Evolutionary conservation across 139 green algal species (phyloP), one percentile per base, ranked within the genome.

Genomic region (Yamagishiella unicocca): DNA sequence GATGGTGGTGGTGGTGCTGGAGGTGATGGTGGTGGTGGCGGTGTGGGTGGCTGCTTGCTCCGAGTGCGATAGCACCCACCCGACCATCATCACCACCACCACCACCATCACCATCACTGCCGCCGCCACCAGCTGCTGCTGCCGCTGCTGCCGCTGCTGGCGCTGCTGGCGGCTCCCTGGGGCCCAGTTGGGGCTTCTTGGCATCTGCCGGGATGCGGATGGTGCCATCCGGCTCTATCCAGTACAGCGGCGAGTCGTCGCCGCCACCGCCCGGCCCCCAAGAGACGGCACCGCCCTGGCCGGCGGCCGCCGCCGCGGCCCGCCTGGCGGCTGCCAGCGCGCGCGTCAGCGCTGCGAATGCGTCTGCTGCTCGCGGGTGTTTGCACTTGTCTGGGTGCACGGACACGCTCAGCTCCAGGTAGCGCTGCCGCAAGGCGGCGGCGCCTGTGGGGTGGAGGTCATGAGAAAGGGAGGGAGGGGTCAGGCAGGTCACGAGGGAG

Each of bases 321-420:
- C 93, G 75, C 21, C 90, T 72, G 9, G 85, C 89, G 6, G 35
- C 55, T 21, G 50, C 67, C 62, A 92, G 87, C 9, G 94, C 93
- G 58, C 87, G 82, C 38, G 67, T 89, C 58, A 95, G 55, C 0
- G 77, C 76, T n/a, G 87, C 80, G 71, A 97, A 97, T 21, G 93
- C 94, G 14, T 91, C 68, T 7, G 88, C 85, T 21, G 95, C 95
- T 0, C 40, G 19, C 22, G 90, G 46, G 9, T 93, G 82, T 27
- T 35, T 24, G 87, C 91, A 96, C 78, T 96, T 97, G 91, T 98
- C 95, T 0, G 95, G 95, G 58, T 98, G 95, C 25, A 97, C 85
- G 29, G 92, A 29, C 24, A 95, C 85, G n/a, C 91, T 94, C 6
- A 97, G 90, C 77, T 92, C 82, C 2, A 83, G 70, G 90, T 95